These are phyloP conservation scores for Solanum chmielewskii DNA, from an alignment of 257 asterid species.

Conservation along the genomic window DNA sequence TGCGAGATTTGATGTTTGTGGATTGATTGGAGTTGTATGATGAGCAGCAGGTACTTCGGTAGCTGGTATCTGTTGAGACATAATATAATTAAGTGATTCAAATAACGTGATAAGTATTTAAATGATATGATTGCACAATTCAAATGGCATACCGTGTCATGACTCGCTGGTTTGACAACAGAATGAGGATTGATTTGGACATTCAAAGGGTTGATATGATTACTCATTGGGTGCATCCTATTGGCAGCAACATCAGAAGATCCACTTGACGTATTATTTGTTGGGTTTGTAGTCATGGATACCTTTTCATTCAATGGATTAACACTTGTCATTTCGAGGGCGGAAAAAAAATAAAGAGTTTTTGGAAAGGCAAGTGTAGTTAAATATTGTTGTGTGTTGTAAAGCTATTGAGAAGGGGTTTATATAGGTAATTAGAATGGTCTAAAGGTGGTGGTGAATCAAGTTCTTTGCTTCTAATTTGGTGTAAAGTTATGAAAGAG, in stretches of 20 bases:
- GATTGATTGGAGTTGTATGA: too few species aligned
- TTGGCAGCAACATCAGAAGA: neutral
- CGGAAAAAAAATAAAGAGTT: neutral
- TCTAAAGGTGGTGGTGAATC: slow-evolving; percentile 41
- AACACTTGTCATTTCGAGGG: neutral
- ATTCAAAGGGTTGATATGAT: neutral
- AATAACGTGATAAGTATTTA: too few species aligned
- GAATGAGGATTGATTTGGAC: neutral
- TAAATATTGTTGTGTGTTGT: slow-evolving; percentile 4
- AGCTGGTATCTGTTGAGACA: too few species aligned
- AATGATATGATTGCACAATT: neutral
- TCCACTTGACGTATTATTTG: neutral
- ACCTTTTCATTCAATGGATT: neutral
- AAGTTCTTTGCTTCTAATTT: slow-evolving; percentile 47
- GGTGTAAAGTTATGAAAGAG: slow-evolving; percentile 19
- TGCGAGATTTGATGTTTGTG: too few species aligned
- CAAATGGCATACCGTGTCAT: neutral
- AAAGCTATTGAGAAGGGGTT: neutral
- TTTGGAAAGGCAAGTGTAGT: neutral
- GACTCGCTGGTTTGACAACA: neutral
- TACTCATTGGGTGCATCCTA: neutral
- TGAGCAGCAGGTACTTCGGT: too few species aligned
- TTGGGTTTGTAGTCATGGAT: neutral
- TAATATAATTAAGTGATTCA: too few species aligned
- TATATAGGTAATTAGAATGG: slow-evolving; percentile 32